Conservation (phyloP, 2,329 filamentous ascomycete genomes). For the Trichothecium sympodiale region DNA sequence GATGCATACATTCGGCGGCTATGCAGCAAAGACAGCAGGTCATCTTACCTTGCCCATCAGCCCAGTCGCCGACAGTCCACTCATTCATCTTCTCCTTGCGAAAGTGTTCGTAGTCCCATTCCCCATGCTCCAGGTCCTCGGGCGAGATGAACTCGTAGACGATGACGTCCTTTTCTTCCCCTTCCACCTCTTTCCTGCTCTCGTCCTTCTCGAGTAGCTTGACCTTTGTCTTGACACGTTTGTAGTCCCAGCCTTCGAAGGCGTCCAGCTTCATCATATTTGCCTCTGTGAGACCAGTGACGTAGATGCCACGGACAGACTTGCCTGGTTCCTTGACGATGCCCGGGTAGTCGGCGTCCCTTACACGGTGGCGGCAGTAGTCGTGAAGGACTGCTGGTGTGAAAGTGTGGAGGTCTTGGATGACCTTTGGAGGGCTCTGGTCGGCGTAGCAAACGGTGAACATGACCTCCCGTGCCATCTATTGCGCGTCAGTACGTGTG, state of each 20-base stretch:
- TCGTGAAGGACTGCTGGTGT: slow-evolving; percentile 64
- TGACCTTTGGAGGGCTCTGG: slow-evolving; percentile 32
- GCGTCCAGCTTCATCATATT: slow-evolving; percentile 67
- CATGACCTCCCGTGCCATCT: slow-evolving; percentile 81
- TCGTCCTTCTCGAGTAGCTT: slow-evolving; percentile 32
- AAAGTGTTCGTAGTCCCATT: slow-evolving; percentile 88
- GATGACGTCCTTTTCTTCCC: slow-evolving; percentile 39
- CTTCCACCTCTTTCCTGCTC: slow-evolving; percentile 24
- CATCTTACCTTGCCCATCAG: slow-evolving; percentile 27
- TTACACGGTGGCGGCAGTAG: slow-evolving; percentile 61
- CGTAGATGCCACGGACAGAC: slow-evolving; percentile 63
- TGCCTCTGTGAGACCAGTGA: slow-evolving; percentile 65
- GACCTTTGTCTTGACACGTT: slow-evolving; percentile 41
- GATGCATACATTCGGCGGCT: background rate
- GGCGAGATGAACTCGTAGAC: slow-evolving; percentile 54
- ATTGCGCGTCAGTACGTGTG: too few relatives aligned
- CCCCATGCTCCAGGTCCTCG: slow-evolving; percentile 50
- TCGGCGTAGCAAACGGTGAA: slow-evolving; percentile 69
- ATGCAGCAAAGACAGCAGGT: background rate
- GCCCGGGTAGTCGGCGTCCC: slow-evolving; percentile 66
- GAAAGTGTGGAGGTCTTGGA: slow-evolving; percentile 48
- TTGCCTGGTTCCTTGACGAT: slow-evolving; percentile 48
- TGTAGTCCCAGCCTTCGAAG: slow-evolving; percentile 74
- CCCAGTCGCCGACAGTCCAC: slow-evolving; percentile 42
- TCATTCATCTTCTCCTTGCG: slow-evolving; percentile 55